Conservation (phyloP, 2,329 filamentous ascomycete genomes). For the Aureobasidium sp. region DNA sequence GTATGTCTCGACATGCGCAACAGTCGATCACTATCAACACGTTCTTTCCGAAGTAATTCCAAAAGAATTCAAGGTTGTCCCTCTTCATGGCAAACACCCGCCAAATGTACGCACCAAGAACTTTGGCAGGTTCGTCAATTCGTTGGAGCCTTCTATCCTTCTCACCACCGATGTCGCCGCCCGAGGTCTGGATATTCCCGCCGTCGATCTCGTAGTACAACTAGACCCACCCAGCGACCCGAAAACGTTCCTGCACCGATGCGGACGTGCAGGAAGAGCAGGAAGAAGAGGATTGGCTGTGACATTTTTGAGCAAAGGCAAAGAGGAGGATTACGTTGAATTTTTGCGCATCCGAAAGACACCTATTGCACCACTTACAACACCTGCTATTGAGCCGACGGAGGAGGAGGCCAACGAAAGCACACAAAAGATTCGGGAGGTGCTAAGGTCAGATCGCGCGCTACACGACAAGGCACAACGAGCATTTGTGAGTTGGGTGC, state of each 20-base stretch:
- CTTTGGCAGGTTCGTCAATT: slow-evolving; percentile 69
- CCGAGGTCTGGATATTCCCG: slow-evolving; percentile 81
- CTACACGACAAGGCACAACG: slow-evolving; percentile 82
- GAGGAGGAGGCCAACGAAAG: slow-evolving; percentile 52
- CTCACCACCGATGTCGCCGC: slow-evolving; percentile 90
- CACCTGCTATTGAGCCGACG: slow-evolving; percentile 42
- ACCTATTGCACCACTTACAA: slow-evolving; percentile 56
- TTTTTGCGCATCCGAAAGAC: slow-evolving; percentile 89
- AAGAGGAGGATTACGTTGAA: slow-evolving; percentile 81
- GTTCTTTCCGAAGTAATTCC: slow-evolving; percentile 68
- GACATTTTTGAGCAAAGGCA: slow-evolving; percentile 73
- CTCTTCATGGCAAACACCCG: slow-evolving; percentile 86
- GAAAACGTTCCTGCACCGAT: slow-evolving; percentile 67
- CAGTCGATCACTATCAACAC: slow-evolving; percentile 88
- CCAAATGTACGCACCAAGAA: slow-evolving; percentile 83
- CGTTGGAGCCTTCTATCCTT: slow-evolving; percentile 68
- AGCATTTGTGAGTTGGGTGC: slow-evolving; percentile 88
- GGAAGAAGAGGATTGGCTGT: slow-evolving; percentile 71
- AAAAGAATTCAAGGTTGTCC: slow-evolving; percentile 56
- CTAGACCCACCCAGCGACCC: slow-evolving; percentile 79
- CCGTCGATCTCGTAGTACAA: slow-evolving; percentile 85
- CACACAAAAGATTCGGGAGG: slow-evolving; percentile 52
- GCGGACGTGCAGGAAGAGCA: slow-evolving; percentile 54
- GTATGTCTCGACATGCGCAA: slow-evolving; percentile 88
- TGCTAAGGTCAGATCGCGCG: slow-evolving; percentile 53